phyloP scores from a whole-genome alignment of 1,284 basidiomycete genomes.

The Bjerkandera adusta region DNA sequence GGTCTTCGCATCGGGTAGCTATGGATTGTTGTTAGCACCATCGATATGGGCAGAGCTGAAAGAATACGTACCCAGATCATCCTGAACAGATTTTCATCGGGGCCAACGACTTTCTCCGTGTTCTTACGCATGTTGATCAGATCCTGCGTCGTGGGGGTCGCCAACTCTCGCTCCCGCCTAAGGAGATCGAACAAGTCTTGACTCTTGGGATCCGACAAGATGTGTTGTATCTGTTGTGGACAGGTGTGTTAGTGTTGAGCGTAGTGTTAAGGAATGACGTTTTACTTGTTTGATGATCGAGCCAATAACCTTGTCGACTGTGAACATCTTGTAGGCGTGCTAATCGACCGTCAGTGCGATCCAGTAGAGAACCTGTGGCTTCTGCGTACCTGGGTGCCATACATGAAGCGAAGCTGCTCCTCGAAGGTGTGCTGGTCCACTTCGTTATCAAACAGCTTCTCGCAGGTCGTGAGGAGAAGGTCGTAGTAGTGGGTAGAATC shows the following conservation, averaged over 20 bases:
- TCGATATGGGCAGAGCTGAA: not conserved
- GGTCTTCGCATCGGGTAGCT: slow-evolving; percentile 70
- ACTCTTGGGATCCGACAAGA: slow-evolving; percentile 79
- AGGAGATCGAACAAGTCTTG: slow-evolving; percentile 84
- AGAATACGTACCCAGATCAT: slow-evolving; percentile 79
- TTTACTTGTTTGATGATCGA: slow-evolving; percentile 84
- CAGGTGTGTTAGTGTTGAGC: slow-evolving; percentile 6
- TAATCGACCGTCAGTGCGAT: not conserved
- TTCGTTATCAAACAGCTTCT: slow-evolving; percentile 90
- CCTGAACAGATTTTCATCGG: slow-evolving; percentile 90
- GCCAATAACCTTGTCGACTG: slow-evolving; percentile 89
- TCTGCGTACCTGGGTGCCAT: slow-evolving; percentile 80
- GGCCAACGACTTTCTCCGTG: slow-evolving; percentile 80
- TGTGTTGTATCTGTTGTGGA: slow-evolving; percentile 69
- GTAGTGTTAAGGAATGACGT: slow-evolving; percentile 16
- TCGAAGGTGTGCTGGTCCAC: slow-evolving; percentile 87
- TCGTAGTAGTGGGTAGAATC: slow-evolving; percentile 72
- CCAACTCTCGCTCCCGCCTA: slow-evolving; percentile 71
- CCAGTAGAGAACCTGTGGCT: slow-evolving; percentile 12
- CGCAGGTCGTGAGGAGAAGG: slow-evolving; percentile 83
- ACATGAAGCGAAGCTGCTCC: slow-evolving; percentile 89
- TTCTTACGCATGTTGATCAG: slow-evolving; percentile 83
- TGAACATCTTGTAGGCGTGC: slow-evolving; percentile 80
- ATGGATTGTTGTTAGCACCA: slow-evolving; percentile 10
- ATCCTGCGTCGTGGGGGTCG: slow-evolving; percentile 71